Evolutionary conservation across 805 yeast species (phyloP), one percentile per base, ranked within the genome.

Genomic region (Metschnikowia proteae): DNA sequence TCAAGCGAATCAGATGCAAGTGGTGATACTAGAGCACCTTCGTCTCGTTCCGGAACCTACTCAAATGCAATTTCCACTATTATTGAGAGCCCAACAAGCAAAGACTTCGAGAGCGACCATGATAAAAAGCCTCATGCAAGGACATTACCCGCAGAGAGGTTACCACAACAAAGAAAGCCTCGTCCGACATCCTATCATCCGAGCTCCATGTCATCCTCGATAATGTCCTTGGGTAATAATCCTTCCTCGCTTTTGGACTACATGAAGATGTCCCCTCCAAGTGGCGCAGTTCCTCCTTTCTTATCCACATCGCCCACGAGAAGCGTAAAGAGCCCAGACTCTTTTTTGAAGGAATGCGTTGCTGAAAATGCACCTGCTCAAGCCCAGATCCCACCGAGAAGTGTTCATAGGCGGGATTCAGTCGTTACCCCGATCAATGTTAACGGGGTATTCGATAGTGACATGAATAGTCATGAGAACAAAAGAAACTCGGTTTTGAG

Each of bases 101-200:
- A 46, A 3, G 48, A 50, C 27, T 32, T 41, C 9, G 41, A 42
- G 25, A 54, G 53, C 3, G 26, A 28, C 27, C 41, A 35, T 6
- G 23, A 23, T 11, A 51, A 48, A 5, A 35, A 52, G 41, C 38
- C 55, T 23, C 30, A 28, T 46, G 46, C 45, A 28, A 43, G 41
- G 39, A 38, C 37, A 42, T 34, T n/a, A 50, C 52, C 25, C 4
- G 50, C 58, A 26, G 68, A 63, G 30, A 67, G 71, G 58, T 65
- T 75, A 45, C 78, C 79, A 6, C 78, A 75, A 28, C 61, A 60
- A 43, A 78, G 81, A 63, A 83, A 80, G 60, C 91, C 89, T 49
- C 78, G 96, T 63, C 95, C 96, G 37, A 86, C 92, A 0, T 86
- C 94, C 7, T 87, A 84, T 60, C 91, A 87, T 61, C 95, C 96